Evolutionary conservation across 2,329 filamentous ascomycete genomes (phyloP).

Genomic region (Exophiala xenobiotica): DNA sequence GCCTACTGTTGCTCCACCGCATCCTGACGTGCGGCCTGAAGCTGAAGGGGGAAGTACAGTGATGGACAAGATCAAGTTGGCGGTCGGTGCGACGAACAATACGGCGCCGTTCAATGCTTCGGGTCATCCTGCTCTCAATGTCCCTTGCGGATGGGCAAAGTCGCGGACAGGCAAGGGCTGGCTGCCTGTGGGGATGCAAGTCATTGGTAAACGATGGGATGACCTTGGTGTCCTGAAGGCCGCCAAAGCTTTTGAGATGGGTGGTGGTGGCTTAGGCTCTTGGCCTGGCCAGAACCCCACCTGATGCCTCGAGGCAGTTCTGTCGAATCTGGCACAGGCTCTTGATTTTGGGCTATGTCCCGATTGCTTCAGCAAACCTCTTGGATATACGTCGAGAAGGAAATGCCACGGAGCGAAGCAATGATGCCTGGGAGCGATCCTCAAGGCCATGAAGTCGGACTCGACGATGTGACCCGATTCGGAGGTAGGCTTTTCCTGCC

Average conservation of each 20-base stretch:
- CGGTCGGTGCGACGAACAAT: conserved; percentile 48
- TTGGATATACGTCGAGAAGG: too few relatives aligned
- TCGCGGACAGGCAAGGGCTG: conserved; percentile 33
- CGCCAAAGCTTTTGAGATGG: conserved; percentile 34
- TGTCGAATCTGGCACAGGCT: not conserved
- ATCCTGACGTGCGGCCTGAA: conserved; percentile 34
- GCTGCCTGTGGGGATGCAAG: conserved; percentile 57
- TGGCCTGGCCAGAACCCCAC: conserved; percentile 22
- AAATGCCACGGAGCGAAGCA: too few relatives aligned
- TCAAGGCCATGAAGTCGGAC: too few relatives aligned
- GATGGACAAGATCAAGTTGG: conserved; percentile 44
- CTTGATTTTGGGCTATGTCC: too few relatives aligned
- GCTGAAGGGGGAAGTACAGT: conserved; percentile 34
- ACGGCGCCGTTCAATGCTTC: conserved; percentile 52
- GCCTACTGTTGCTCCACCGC: conserved; percentile 46
- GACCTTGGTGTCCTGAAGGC: conserved; percentile 33
- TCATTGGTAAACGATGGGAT: conserved; percentile 46
- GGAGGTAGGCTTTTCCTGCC: too few relatives aligned
- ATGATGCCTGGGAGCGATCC: too few relatives aligned
- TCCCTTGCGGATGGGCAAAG: conserved; percentile 48
- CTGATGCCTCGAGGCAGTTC: not conserved
- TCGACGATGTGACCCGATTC: too few relatives aligned
- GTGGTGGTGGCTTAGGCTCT: conserved; percentile 20
- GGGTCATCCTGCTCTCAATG: conserved; percentile 51
- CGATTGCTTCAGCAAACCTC: too few relatives aligned